A percentile compares a stretch with the other conserved stretches of the same genome.
Evolutionary conservation across 257 asterid genomes (phyloP).

Genomic region (Scutellaria barbata): DNA sequence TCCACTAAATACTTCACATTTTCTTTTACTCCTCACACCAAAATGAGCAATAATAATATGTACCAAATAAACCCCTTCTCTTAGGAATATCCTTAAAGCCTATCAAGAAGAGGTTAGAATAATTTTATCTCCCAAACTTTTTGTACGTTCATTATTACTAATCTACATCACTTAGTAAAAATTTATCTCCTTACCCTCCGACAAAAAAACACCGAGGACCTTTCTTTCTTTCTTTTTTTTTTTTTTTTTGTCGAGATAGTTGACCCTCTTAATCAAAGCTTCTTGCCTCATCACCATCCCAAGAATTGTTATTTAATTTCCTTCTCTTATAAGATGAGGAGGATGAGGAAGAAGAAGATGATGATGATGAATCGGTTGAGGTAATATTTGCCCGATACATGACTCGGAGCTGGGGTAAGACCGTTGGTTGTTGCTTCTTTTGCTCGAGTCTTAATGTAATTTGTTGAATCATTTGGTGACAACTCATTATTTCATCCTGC

Average conservation of each 20-base stretch:
- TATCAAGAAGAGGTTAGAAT: slow-evolving; percentile 36
- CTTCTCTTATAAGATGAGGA: slow-evolving; percentile 64
- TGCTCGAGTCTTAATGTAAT: slow-evolving; percentile 30
- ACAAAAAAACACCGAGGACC: slow-evolving; percentile 43
- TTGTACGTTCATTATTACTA: slow-evolving; percentile 43
- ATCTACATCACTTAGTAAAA: slow-evolving; percentile 52
- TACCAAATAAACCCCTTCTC: slow-evolving; percentile 53
- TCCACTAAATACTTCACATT: slow-evolving; percentile 44
- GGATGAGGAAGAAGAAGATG: slow-evolving; percentile 38
- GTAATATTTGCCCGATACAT: slow-evolving; percentile 54
- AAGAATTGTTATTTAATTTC: slow-evolving; percentile 49
- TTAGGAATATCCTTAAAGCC: slow-evolving; percentile 60
- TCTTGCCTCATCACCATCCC: slow-evolving; percentile 46
- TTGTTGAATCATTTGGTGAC: slow-evolving; percentile 51
- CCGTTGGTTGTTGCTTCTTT: slow-evolving; percentile 58
- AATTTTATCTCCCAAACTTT: slow-evolving; percentile 35
- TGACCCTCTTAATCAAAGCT: slow-evolving; percentile 41
- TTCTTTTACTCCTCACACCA: slow-evolving; percentile 40
- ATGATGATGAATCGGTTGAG: slow-evolving; percentile 45
- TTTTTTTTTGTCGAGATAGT: neutral
- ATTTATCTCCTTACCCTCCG: slow-evolving; percentile 41
- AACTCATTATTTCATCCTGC: slow-evolving; percentile 66
- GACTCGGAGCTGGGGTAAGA: slow-evolving; percentile 70
- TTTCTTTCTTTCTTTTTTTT: too few species aligned
- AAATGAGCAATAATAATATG: slow-evolving; percentile 39